Percentiles rank a stretch among this genome's conserved stretches.
Conservation (phyloP, 2,329 filamentous ascomycete species). For the Sporothrix brunneoviolacea region DNA sequence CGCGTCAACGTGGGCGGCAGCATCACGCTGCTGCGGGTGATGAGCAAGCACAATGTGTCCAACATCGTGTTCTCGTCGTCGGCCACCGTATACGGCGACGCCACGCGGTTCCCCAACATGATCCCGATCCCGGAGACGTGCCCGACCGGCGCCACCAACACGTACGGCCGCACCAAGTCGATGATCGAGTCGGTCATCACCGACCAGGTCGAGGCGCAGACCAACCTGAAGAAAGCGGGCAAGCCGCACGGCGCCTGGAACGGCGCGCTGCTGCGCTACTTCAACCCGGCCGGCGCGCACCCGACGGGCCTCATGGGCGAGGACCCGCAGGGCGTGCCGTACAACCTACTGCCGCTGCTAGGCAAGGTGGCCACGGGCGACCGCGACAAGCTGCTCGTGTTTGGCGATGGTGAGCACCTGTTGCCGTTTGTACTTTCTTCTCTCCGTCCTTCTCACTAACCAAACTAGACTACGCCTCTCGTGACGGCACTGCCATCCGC, state of each 20-base stretch:
- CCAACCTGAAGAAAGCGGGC: slow-evolving; percentile 71
- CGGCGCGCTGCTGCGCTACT: slow-evolving; percentile 87
- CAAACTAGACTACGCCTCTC: slow-evolving; percentile 88
- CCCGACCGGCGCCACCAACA: slow-evolving; percentile 93
- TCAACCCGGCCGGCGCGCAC: slow-evolving; percentile 94
- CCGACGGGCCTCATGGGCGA: slow-evolving; percentile 97
- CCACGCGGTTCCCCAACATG: slow-evolving; percentile 93
- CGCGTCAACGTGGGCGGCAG: slow-evolving; percentile 92
- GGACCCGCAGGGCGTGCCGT: slow-evolving; percentile 91
- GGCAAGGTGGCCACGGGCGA: slow-evolving; percentile 95
- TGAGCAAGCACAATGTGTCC: slow-evolving; percentile 82
- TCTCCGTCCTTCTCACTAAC: no score
- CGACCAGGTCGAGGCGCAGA: slow-evolving; percentile 82
- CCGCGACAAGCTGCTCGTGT: slow-evolving; percentile 87
- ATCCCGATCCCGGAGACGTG: slow-evolving; percentile 97
- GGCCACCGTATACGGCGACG: slow-evolving; percentile 96
- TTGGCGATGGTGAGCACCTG: no score
- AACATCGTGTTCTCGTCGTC: slow-evolving; percentile 99
- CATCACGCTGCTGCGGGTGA: slow-evolving; percentile 75
- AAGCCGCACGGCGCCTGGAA: slow-evolving; percentile 81
- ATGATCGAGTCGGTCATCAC: slow-evolving; percentile 88
- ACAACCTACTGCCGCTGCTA: slow-evolving; percentile 88
- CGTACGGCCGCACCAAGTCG: slow-evolving; percentile 94
- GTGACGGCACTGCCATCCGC: slow-evolving; percentile 87
- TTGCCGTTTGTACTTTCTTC: no score